phyloP scores from a whole-genome alignment of 116 monocot species.

The Cymodocea nodosa region DNA sequence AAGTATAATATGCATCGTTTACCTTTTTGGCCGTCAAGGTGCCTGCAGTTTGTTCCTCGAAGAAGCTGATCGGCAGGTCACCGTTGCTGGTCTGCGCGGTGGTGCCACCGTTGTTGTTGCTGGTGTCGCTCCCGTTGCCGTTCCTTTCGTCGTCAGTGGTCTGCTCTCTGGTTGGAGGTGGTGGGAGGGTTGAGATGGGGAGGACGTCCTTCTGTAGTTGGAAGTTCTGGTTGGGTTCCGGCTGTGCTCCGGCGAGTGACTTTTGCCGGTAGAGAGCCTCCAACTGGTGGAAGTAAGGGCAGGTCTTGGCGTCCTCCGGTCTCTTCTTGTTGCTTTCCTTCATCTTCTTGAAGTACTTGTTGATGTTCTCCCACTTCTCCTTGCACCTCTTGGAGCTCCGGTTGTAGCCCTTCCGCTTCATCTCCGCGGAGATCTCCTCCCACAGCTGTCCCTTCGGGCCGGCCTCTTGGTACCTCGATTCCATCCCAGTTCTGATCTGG shows the following conservation, averaged over 20 bases:
- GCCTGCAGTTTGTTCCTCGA: background rate
- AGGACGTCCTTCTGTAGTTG: constrained; percentile 1
- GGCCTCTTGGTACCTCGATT: constrained; percentile 52
- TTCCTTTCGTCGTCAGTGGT: background rate
- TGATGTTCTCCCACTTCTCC: constrained; percentile 99
- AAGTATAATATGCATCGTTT: too few relatives aligned
- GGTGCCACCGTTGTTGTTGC: background rate
- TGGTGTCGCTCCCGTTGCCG: background rate
- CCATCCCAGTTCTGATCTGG: constrained; percentile 50
- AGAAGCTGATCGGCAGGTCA: background rate
- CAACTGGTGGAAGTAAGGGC: constrained; percentile 94
- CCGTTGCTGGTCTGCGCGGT: constrained; percentile 8
- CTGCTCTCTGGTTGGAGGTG: background rate
- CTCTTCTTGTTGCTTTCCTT: constrained; percentile 97
- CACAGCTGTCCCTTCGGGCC: constrained; percentile 83
- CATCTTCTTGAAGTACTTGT: constrained; percentile 99
- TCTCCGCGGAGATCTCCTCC: constrained; percentile 88
- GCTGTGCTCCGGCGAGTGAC: background rate
- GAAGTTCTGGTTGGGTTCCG: background rate
- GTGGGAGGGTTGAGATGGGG: constrained; percentile 6
- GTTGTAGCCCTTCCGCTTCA: constrained; percentile 66
- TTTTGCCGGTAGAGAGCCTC: constrained; percentile 79
- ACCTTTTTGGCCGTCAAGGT: constrained; percentile 2
- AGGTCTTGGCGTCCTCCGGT: constrained; percentile 92
- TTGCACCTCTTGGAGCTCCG: constrained; percentile 89